phyloP scores from a whole-genome alignment of 108 stramenopile genomes.

The Nitzschia sp. region DNA sequence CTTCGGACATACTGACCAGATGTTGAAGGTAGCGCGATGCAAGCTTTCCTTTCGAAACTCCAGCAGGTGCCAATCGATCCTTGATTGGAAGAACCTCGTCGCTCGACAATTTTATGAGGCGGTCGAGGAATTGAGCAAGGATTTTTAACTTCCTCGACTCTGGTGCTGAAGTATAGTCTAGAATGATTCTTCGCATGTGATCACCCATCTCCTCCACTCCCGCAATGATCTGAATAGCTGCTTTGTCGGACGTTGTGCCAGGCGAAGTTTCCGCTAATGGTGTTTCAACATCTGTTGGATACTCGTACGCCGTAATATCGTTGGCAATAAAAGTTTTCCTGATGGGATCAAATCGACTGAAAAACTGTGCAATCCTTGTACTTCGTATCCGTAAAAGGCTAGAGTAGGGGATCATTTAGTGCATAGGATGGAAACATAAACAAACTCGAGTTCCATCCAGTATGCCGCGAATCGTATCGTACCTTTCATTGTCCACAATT shows the following conservation, averaged over 20 bases:
- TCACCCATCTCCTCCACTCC: slow-evolving; percentile 35
- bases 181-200: slow-evolving; percentile 26
- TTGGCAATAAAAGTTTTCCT: slow-evolving; percentile 55
- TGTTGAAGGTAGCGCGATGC: slow-evolving; percentile 43
- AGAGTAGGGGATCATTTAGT: neutral
- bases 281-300: slow-evolving; percentile 56
- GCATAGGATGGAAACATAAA: neutral
- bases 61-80: slow-evolving; percentile 19
- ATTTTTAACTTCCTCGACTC: slow-evolving; percentile 30
- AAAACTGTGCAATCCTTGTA: slow-evolving; percentile 45
- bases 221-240: slow-evolving; percentile 22
- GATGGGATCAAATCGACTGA: slow-evolving; percentile 48
- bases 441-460: no score
- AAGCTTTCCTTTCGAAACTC: slow-evolving; percentile 6
- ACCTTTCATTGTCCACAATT: slow-evolving; percentile 53
- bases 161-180: slow-evolving; percentile 36
- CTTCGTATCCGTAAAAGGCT: slow-evolving; percentile 68
- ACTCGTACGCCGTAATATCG: slow-evolving; percentile 56
- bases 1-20: slow-evolving; percentile 43
- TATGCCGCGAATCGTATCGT: neutral
- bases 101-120: slow-evolving; percentile 15
- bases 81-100: slow-evolving; percentile 30
- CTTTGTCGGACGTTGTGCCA: slow-evolving; percentile 1
- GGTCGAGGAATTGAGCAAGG: slow-evolving; percentile 25
- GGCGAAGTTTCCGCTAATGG: neutral